Base-by-base conservation (phyloP, 1,284 basidiomycete genomes). In the Ganoderma sinense region DNA sequence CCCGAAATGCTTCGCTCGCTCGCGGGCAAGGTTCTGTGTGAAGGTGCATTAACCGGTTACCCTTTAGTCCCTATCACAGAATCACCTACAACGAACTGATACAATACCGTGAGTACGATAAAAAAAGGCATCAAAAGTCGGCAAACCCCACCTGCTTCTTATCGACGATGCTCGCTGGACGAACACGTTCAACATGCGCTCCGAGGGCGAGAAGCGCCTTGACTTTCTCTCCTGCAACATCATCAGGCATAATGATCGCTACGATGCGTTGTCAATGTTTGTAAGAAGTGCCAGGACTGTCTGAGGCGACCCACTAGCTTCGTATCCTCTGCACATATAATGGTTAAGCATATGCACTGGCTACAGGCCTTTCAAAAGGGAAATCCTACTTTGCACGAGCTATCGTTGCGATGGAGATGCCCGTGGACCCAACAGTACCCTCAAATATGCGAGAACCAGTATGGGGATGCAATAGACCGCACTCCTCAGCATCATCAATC, bases 381-480 rank as follows among this genome's bases (percentile, higher is more conserved):
- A 8, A 23, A 18, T 78, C 86, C 63, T 75, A 94, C 95, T 94
- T 92, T 11, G 97, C 97, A 70, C 89, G 88, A 5, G 96, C 94
- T 58, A 98, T 93, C 2, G 94, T 98, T 0, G 98, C 97, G 61
- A 99, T 92, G 0, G 96, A 98, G 66, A 99, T 99, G 0, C 97
- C 98, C 0, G 98, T 99, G 2, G 95, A 97, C 0, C 98, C 97
- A 1, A 98, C 96, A 0, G 97, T 99, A 0, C 98, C 98, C 81
- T 99, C 98, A 71, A 99, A 99, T 61, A 99, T 96, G 18, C 96
- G 91, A 0, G 95, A 98, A 2, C 94, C 94, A 0, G 96, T 97
- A 74, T 97, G 82, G 0, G 97, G 98, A 73, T 91, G 87, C 1
- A 99, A 83, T 7, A 96, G 83, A 0, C 96, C 96, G 73, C 89